Evolutionary conservation across 2,329 filamentous ascomycete species (phyloP), one percentile per base, ranked within the genome.

Genomic region (Balansia obtecta): DNA sequence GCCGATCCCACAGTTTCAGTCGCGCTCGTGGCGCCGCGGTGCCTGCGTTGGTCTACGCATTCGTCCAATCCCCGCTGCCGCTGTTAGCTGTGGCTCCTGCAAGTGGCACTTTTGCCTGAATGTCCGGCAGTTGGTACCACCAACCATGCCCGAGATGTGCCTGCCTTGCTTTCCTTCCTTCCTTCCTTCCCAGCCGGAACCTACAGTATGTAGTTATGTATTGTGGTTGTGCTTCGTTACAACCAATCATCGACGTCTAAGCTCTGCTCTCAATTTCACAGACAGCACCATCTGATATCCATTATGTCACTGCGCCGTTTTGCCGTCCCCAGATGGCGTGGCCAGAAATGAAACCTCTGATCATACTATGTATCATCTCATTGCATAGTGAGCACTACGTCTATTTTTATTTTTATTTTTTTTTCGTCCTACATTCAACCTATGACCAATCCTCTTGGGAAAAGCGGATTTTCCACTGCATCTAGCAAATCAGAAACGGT

Each of bases 21-120:
- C 30, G 16, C 27, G n/a, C 34, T 46, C 41, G 43, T 50, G 41
- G 48, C 43, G 48, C 46, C 33, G 33, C 18, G 40, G 47, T 27
- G 33, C 33, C 40, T 43, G 48, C 48, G 16, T 49, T 27, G 33
- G 48, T 16, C 30, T 13, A 27, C 13, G 8, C 30, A 22, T 13
- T 46, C 48, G 34, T 20, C 48, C 48, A 50, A 46, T 50, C 43
- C 3, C 22, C 48, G 20, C 27, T 22, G 15, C 20, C n/a, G 22
- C 22, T 27, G 6, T 27, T 4, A 27, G 22, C 22, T 27, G 3
- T 27, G 3, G 3, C 15, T n/a, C n/a, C n/a, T n/a, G n/a, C n/a
- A n/a, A n/a, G n/a, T 2, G 9, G 9, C 18, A 41, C 39, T 20
- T 41, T 41, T 20, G 39, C n/a, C 39, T 13, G 39, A 41, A 11